phyloP scores from a whole-genome alignment of 1,284 basidiomycete species.

The Termitomyces sp. region DNA sequence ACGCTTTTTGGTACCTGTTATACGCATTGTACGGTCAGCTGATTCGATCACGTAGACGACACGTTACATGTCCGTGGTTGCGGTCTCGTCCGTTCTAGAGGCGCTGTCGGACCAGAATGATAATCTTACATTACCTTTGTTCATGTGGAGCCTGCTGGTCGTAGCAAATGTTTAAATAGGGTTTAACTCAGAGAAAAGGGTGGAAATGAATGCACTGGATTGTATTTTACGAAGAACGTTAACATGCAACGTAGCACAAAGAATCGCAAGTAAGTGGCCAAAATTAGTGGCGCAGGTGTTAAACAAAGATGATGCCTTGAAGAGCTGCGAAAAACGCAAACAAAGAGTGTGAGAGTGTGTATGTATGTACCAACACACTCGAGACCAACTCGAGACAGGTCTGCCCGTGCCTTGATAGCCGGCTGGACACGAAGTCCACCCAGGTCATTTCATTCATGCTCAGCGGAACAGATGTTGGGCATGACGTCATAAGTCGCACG shows the following conservation, averaged over 20 bases:
- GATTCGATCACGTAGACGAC: constrained; percentile 34
- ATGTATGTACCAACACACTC: no score
- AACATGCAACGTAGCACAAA: background rate
- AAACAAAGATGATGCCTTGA: background rate
- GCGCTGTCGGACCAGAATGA: constrained; percentile 91
- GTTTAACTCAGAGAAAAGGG: background rate
- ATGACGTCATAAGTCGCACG: constrained; percentile 29
- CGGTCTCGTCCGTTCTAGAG: constrained; percentile 71
- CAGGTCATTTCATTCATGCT: background rate
- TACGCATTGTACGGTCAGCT: constrained; percentile 7
- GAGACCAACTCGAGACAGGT: no score
- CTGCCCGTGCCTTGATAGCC: background rate
- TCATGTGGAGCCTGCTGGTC: constrained; percentile 78
- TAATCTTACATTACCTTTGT: constrained; percentile 86
- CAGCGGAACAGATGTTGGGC: background rate
- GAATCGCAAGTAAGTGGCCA: background rate
- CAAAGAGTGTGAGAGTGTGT: no score
- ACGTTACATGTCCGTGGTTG: constrained; percentile 55
- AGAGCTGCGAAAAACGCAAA: background rate
- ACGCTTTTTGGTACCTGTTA: constrained; percentile 28
- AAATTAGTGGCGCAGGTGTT: constrained; percentile 5
- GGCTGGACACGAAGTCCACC: background rate
- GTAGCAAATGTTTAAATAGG: constrained; percentile 39
- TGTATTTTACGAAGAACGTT: background rate
- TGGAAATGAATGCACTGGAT: background rate